Evolutionary conservation across 2,329 filamentous ascomycete genomes (phyloP).

Genomic region (Myrmaecium sp.): DNA sequence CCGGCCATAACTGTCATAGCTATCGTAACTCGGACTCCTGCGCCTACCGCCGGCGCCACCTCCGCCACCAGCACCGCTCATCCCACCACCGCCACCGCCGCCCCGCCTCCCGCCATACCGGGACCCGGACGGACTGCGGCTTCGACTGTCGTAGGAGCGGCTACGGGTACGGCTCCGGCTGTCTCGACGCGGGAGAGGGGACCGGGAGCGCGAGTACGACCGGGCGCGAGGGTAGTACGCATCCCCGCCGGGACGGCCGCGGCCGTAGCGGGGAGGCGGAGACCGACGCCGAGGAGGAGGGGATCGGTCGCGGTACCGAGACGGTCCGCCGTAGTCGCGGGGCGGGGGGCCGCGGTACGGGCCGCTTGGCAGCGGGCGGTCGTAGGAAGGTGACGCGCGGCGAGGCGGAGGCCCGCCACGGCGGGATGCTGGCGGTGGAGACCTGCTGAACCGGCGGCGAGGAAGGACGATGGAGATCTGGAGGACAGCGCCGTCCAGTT

Average conservation of each 20-base stretch:
- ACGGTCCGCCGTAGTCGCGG: slow-evolving; percentile 7
- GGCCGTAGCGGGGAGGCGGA: slow-evolving; percentile 1
- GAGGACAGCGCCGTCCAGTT: slow-evolving; percentile 67
- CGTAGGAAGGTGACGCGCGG: too few species aligned
- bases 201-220: slow-evolving; percentile 6
- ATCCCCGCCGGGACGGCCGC: slow-evolving; percentile 2
- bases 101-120: slow-evolving; percentile 15
- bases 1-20: slow-evolving; percentile 40
- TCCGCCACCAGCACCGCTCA: slow-evolving; percentile 13
- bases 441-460: slow-evolving; percentile 62
- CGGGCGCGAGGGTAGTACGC: slow-evolving; percentile 16
- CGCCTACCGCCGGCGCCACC: slow-evolving; percentile 24
- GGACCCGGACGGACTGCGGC: slow-evolving; percentile 2
- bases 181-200: too few species aligned
- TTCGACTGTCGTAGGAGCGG: too few species aligned
- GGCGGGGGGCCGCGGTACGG: slow-evolving; percentile 20
- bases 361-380: slow-evolving; percentile 7
- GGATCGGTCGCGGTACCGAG: slow-evolving; percentile 3
- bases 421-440: slow-evolving; percentile 54
- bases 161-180: slow-evolving; percentile 3
- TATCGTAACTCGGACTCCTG: slow-evolving; percentile 45
- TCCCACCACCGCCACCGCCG: slow-evolving; percentile 16
- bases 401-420: slow-evolving; percentile 26
- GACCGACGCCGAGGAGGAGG: slow-evolving; percentile 2
- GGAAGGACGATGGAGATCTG: slow-evolving; percentile 81